Evolutionary conservation across 495 filamentous ascomycete genomes (phyloP).

Genomic region (Pyrenula aspistea): DNA sequence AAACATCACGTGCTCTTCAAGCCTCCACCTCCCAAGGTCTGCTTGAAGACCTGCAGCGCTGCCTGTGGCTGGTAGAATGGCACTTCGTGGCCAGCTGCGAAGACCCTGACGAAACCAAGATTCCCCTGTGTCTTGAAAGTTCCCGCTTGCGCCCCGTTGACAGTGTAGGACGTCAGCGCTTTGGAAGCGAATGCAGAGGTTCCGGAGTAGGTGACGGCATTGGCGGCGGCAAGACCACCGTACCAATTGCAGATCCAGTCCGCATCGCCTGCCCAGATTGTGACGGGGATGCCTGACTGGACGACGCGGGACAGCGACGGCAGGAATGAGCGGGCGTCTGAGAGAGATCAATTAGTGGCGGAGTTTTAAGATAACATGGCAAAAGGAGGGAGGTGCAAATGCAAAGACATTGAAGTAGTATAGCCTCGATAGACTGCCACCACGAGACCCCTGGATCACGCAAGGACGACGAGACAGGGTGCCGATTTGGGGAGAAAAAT

Average conservation of each 20-base stretch:
- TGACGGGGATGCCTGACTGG: constrained; percentile 29
- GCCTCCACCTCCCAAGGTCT: constrained; percentile 29
- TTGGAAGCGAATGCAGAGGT: constrained; percentile 23
- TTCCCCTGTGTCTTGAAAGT: constrained; percentile 39
- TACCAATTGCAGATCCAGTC: constrained; percentile 49
- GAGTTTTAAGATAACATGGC: neutral
- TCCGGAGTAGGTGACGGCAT: constrained; percentile 27
- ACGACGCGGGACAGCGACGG: constrained; percentile 31
- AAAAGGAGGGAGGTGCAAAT: neutral
- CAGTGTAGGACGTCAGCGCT: constrained; percentile 29
- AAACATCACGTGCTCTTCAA: neutral
- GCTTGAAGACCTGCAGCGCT: constrained; percentile 38
- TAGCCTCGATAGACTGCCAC: no score
- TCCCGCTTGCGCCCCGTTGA: constrained; percentile 31
- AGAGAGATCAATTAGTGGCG: neutral
- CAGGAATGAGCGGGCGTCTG: constrained; percentile 37
- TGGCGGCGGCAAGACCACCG: constrained; percentile 28
- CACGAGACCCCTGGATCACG: no score
- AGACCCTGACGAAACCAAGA: constrained; percentile 38
- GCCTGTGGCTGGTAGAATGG: constrained; percentile 34
- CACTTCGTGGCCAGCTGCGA: constrained; percentile 40
- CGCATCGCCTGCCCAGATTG: constrained; percentile 45
- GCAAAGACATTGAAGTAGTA: no score
- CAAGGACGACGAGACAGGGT: no score
- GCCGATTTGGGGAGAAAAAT: neutral